A percentile compares a stretch with the other conserved stretches of the same genome.
Evolutionary conservation across 768 basidiomycete species (phyloP).

Genomic region (Coprinellus micaceus): DNA sequence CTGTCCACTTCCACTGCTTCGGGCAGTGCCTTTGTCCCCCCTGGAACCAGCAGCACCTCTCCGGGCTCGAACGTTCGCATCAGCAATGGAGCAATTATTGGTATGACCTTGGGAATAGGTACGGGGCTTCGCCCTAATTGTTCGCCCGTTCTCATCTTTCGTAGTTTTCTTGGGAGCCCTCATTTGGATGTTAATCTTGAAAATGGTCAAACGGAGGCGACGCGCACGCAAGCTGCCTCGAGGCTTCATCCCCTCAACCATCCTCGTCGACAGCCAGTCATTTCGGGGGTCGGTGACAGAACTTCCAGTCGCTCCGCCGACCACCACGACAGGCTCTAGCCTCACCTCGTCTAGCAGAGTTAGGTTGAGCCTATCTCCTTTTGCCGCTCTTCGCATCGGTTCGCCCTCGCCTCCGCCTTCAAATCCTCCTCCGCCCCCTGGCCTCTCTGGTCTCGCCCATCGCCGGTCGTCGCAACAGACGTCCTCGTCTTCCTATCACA

Average conservation of each 20-base stretch:
- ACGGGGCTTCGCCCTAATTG: neutral
- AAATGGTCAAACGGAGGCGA: conserved; percentile 17
- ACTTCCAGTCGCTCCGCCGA: conserved; percentile 5
- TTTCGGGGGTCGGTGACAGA: conserved; percentile 5
- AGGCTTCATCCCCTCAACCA: conserved; percentile 14
- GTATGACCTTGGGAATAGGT: conserved; percentile 12
- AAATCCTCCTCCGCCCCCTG: conserved; percentile 2
- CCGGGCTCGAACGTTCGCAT: neutral
- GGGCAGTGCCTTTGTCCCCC: neutral
- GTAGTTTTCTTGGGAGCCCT: conserved; percentile 20
- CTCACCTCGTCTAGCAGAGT: conserved; percentile 1
- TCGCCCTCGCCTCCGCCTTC: conserved; percentile 1
- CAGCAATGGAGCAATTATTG: conserved; percentile 14
- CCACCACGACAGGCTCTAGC: neutral
- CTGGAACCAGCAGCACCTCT: neutral
- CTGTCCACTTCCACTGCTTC: neutral
- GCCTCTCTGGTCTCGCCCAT: neutral
- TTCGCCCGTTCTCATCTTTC: neutral
- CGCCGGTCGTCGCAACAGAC: neutral
- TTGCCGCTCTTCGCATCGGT: conserved; percentile 1
- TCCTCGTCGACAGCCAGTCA: conserved; percentile 7
- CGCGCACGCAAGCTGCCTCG: conserved; percentile 19
- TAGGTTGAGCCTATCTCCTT: conserved; percentile 1
- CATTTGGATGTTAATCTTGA: conserved; percentile 17
- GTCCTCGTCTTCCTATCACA: neutral